Evolutionary conservation across 345 rosid species (phyloP).

Genomic region (Camelina neglecta): DNA sequence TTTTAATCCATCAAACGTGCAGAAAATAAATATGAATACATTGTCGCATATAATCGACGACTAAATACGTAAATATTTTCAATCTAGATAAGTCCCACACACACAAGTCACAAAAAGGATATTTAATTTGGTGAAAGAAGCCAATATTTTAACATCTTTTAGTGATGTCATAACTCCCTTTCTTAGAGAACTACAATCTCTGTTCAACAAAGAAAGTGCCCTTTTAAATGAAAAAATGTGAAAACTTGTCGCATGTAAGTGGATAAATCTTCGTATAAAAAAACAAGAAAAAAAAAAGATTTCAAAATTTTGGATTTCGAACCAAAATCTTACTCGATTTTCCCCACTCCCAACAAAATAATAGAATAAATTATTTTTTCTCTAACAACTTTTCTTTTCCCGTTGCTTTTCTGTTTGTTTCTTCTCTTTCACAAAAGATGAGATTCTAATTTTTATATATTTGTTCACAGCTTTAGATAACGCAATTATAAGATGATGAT

Average conservation of each 20-base stretch:
- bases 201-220: constrained; percentile 45
- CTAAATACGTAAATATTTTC: no score
- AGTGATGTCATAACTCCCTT: constrained; percentile 23
- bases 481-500: constrained; percentile 84
- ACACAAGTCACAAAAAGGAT: neutral
- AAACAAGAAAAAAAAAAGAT: neutral
- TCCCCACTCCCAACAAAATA: constrained; percentile 3
- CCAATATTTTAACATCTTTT: constrained; percentile 10
- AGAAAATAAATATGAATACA: neutral
- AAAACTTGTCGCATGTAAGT: constrained; percentile 33
- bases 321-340: constrained; percentile 44
- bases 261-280: constrained; percentile 27
- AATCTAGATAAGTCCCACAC: no score
- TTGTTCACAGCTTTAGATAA: constrained; percentile 46
- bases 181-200: constrained; percentile 29
- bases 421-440: constrained; percentile 38
- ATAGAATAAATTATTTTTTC: neutral
- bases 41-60: neutral
- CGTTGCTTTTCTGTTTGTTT: constrained; percentile 38
- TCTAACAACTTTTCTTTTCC: constrained; percentile 32
- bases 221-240: constrained; percentile 43
- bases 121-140: constrained; percentile 10
- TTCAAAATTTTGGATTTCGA: constrained; percentile 29
- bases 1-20: neutral
- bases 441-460: constrained; percentile 24